Evolutionary conservation across 2,329 filamentous ascomycete genomes (phyloP), one percentile per base, ranked within the genome.

Genomic region (Verruconis gallopava): DNA sequence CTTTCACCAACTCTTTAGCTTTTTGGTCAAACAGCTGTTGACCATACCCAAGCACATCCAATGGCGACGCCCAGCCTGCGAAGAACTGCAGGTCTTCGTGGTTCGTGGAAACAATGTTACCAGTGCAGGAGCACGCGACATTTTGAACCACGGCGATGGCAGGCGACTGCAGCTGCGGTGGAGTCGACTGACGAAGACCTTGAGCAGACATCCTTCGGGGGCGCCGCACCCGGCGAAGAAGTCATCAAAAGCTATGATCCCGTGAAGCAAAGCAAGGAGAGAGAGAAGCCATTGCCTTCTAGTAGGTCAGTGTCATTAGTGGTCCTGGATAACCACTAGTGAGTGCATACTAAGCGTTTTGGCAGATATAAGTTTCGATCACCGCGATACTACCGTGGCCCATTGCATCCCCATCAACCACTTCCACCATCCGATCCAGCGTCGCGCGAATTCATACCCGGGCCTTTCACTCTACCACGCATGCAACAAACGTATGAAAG

Each of bases 321-420:
- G 21, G 22, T 14, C 14, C 21, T 21, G 17, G 21, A 30, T 37
- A 41, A 40, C 19, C 33, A n/a, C 15, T 36, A 35, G 21, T 14
- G 38, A 6, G 14, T 25, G 11, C 12, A n/a, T 25, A 21, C 12
- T 25, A 19, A 21, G 9, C 21, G 5, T 19, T 19, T 14, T 14
- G 14, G 20, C 47, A 93, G 89, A 72, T 98, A 96, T 67, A 84
- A 93, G 64, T 96, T 82, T 63, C 85, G 88, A 49, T 81, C 89
- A 39, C 91, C 91, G 48, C 91, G 89, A 66, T 98, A 88, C 72
- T 79, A 94, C 62, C 84, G 89, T 55, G 91, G 91, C 44, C 88
- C 88, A 49, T 72, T 96, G 18, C 88, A 96, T 59, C 91, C 91
- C 39, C 78, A 95, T 55, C 85, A 94, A 66, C 83, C 85, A 45